Base-by-base conservation (phyloP, 305 asterid genomes). In the Fraxinus nigra region DNA sequence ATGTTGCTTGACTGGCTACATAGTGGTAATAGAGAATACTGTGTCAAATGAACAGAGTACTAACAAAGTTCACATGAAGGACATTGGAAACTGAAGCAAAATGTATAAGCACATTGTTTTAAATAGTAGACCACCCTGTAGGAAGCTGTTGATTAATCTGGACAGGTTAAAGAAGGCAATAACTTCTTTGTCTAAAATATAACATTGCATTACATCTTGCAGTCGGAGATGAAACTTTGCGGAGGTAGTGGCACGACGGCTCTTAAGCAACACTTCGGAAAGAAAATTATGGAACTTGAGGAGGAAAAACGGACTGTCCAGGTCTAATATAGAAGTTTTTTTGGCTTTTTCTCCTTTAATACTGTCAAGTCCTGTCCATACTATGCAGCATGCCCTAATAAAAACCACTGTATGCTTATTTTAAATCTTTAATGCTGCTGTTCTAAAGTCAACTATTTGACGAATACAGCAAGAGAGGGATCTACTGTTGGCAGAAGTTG, bases 221-320 rank as follows among this genome's bases (percentile, higher is more conserved):
- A 97, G 99, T 92, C 97, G 16, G 98, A 97, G 89, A 97, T 97
- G 98, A 95, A 92, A 88, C 94, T 86, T 43, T 82, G 92, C 82
- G 98, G 97, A 84, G 98, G 97, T 69, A 78, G 83, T 30, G 98
- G 94, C 89, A 91, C 99, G 51, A 82, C 89, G 14, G 95, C 99
- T 79, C 96, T 97, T 69, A 95, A 95, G 91, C 98, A 97, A 85
- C 99, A 97, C 82, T 97, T 97, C 8, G 98, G 99, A 32, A 97
- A 91, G 91, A 97, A 95, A 83, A 84, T 97, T 79, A 61, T 90
- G 86, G 99, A 95, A 92, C 99, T 97, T 77, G 99, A 97, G 87
- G 99, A 95, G 84, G 99, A 97, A 89, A 97, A 97, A 81, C 87
- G 89, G 83, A 90, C 92, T 46, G 98, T 93, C 85, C 98, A 97